Base-by-base conservation (phyloP, 352 stramenopile species). In the Pythium phragmiticola region DNA sequence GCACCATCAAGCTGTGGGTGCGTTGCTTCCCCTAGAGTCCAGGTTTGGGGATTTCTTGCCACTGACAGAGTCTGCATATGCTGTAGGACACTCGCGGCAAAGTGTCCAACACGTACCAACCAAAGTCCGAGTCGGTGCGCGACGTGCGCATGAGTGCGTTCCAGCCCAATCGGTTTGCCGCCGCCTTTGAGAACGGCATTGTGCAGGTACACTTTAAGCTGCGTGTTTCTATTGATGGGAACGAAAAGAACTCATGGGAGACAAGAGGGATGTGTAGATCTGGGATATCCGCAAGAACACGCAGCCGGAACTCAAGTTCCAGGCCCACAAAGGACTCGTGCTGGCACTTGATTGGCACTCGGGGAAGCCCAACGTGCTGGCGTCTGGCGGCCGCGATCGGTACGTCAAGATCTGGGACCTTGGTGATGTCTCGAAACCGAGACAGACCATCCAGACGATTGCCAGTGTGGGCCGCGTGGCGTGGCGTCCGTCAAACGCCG, bases 401-500 rank as follows among this genome's bases (percentile, higher is more conserved):
- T 94, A 92, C 57, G 85, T 94, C 43, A 96, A 96, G 60, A 87
- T 95, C 33, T 96, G 87, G 87, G 81, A 93, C 33, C 60, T 92
- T 13, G 63, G 68, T 3, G 83, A 95, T 56, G 68, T 87, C 9
- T 74, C 75, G 37, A 87, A 94, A 64, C 87, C 87, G 0, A 78
- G 78, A 49, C 87, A 94, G 69, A 96, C 87, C 1, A 92, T 96
- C 23, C 83, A 93, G 53, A 92, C 86, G 0, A 94, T 96, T 62
- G 84, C 87, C 2, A 96, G 84, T 60, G 87, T 93, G 5, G 86
- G 87, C 2, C 80, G 87, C 16, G 79, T 96, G 34, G 73, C 81
- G 9, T 96, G 87, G 87, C 74, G 87, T 3, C 85, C 87, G 14
- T 88, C 86, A 16, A 90, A 76, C 57, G 61, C 78, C 5, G 87